These are phyloP conservation scores for Cyclotella sp. DNA, from an alignment of 108 stramenopile genomes.

Conservation along the genomic window DNA sequence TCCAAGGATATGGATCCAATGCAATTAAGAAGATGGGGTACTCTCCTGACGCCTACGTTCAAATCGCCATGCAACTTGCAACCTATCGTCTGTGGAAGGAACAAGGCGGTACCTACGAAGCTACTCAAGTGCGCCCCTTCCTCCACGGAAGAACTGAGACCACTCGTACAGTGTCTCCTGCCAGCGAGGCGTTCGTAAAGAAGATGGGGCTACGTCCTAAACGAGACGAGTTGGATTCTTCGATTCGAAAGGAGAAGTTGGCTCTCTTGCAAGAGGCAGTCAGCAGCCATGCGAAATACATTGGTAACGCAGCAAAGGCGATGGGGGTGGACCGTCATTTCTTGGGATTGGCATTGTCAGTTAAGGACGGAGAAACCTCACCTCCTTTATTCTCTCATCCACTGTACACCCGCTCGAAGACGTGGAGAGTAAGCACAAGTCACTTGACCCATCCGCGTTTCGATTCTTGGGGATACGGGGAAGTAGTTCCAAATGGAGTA, in stretches of 20 bases:
- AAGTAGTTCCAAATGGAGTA: slow-evolving; percentile 91
- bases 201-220: slow-evolving; percentile 60
- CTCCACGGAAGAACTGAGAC: slow-evolving; percentile 86
- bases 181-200: slow-evolving; percentile 65
- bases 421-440: slow-evolving; percentile 90
- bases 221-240: slow-evolving; percentile 46
- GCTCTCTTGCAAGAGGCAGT: slow-evolving; percentile 70
- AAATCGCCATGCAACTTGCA: slow-evolving; percentile 89
- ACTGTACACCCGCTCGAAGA: slow-evolving; percentile 76
- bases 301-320: slow-evolving; percentile 71
- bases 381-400: slow-evolving; percentile 81
- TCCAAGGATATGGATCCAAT: slow-evolving; percentile 76
- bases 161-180: slow-evolving; percentile 69
- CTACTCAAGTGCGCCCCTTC: slow-evolving; percentile 80
- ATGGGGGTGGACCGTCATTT: slow-evolving; percentile 90
- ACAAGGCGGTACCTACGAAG: slow-evolving; percentile 86
- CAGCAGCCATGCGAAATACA: slow-evolving; percentile 75
- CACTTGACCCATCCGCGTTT: slow-evolving; percentile 89
- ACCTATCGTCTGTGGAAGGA: slow-evolving; percentile 76
- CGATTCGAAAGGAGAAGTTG: slow-evolving; percentile 56
- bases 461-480: slow-evolving; percentile 92
- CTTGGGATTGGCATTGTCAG: slow-evolving; percentile 77
- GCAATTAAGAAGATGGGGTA: slow-evolving; percentile 80
- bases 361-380: slow-evolving; percentile 60
- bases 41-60: slow-evolving; percentile 90